Base-by-base conservation (phyloP, 345 rosid species). In the Eucalyptus cloeziana region DNA sequence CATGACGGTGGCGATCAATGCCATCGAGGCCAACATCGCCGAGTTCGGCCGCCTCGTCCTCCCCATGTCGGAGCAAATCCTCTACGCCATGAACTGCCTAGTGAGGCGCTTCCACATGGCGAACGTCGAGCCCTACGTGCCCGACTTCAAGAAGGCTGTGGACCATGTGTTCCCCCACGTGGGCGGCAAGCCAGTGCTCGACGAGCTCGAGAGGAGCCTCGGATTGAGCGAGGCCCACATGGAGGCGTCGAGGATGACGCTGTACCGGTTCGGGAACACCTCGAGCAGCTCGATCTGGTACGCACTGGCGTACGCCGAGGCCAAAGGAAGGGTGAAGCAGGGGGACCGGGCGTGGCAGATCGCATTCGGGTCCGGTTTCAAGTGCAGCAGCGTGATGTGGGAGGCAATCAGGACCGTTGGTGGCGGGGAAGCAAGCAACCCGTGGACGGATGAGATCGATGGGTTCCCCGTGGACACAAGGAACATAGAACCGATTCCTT, bases 201-300 rank as follows among this genome's bases (percentile, higher is more conserved):
- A 92, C 49, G 90, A 88, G 49, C 83, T 92, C n/a, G 87, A 91
- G 45, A 60, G 81, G 64, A 86, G 49, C 24, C 81, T 92, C 60
- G 71, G 71, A n/a, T 88, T 92, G 31, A 69, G 24, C 11, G 47
- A 49, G 15, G 50, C 85, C 47, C 89, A 91, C 51, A 88, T 92
- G 71, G 94, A 91, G 54, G 90, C 94, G 5, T 76, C 94, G 8
- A 69, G 92, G 89, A 92, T 92, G 94, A 87, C 94, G 22, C 89
- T 92, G 16, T 51, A 92, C 86, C 85, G 91, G 87, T 92, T 89
- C 7, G 92, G 91, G 25, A 92, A 92, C 88, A 92, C 92, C 2
- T 90, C 92, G 5, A 83, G 91, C 24, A 88, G 91, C 10, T 89
- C 91, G 13, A 40, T 92, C 45, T 92, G 94, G 94, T 91, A 92